Evolutionary conservation across 352 stramenopile genomes (phyloP), one percentile per base, ranked within the genome.

Genomic region (Phytophthora citricola): DNA sequence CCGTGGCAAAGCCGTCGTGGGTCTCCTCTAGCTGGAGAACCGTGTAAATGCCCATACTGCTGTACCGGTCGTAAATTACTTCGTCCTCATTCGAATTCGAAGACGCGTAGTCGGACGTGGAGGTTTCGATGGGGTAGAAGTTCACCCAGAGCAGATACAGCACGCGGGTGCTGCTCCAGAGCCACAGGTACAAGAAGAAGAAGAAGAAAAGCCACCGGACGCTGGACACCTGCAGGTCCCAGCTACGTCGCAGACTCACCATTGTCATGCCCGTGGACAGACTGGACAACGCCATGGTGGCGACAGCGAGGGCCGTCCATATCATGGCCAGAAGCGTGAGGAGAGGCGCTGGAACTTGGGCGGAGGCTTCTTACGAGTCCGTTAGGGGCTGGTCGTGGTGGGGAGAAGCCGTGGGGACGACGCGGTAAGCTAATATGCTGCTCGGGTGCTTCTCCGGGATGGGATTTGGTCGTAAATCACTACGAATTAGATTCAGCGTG

Each of bases 171-270:
- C 27, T 71, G 43, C 69, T 78, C 67, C 80, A 82, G 22, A 81
- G 44, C 62, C 54, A 81, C 11, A 86, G 36, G 29, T 78, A 85
- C 4, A 85, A 27, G 61, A 90, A 87, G 39, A 90, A 87, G 50
- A 76, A 22, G 53, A 81, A 83, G 56, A 90, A 90, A 46, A 90
- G 70, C 78, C 78, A 90, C 10, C 81, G 78, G 12, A 89, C 80
- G 20, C 78, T 83, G 8, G 77, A 83, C 12, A 81, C 71, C 17
- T 76, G 70, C 24, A 88, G 59, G 58, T 85, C 76, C 76, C 76
- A 85, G 54, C 66, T 66, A 34, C 66, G 69, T 12, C 68, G 71
- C 22, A 86, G 73, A 41, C 68, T 75, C 55, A 82, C 58, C 47
- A 74, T 75, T 15, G 75, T 82, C 58, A 78, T 71, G 10, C 72